A percentile compares a stretch with the other conserved stretches of the same genome.
phyloP scores from a whole-genome alignment of 1,284 basidiomycete genomes.

The Apiotrichum siamense region DNA sequence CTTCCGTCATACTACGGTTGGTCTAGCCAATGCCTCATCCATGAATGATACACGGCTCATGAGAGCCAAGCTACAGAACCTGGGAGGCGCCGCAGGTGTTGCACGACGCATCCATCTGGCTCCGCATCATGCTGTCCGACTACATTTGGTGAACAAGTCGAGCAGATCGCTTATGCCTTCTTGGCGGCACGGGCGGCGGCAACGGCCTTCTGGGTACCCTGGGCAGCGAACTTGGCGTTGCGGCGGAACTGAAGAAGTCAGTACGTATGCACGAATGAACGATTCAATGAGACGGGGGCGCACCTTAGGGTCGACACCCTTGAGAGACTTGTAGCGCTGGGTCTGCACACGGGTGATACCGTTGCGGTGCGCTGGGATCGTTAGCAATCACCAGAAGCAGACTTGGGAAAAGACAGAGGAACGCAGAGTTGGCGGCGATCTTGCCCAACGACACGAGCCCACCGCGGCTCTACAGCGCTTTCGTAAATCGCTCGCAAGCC shows the following conservation, averaged over 20 bases:
- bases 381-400: neutral
- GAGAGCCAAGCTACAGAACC: neutral
- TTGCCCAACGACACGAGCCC: too few relatives aligned
- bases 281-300: too few relatives aligned
- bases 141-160: neutral
- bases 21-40: constrained; percentile 18
- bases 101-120: neutral
- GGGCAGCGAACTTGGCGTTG: constrained; percentile 48
- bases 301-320: constrained; percentile 63
- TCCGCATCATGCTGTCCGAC: neutral
- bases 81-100: neutral
- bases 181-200: constrained; percentile 16
- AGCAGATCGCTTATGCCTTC: constrained; percentile 15
- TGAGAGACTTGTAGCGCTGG: constrained; percentile 73
- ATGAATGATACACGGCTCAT: constrained; percentile 10
- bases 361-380: constrained; percentile 82
- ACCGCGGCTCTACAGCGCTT: too few relatives aligned
- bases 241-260: constrained; percentile 44
- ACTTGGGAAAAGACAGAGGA: too few relatives aligned
- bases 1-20: neutral
- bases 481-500: too few relatives aligned
- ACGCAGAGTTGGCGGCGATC: too few relatives aligned
- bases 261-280: neutral
- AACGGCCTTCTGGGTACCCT: constrained; percentile 47
- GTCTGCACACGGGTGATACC: constrained; percentile 81